Conservation (phyloP, 176 grass and related monocot genomes). For the Bonia amplexicaulis region DNA sequence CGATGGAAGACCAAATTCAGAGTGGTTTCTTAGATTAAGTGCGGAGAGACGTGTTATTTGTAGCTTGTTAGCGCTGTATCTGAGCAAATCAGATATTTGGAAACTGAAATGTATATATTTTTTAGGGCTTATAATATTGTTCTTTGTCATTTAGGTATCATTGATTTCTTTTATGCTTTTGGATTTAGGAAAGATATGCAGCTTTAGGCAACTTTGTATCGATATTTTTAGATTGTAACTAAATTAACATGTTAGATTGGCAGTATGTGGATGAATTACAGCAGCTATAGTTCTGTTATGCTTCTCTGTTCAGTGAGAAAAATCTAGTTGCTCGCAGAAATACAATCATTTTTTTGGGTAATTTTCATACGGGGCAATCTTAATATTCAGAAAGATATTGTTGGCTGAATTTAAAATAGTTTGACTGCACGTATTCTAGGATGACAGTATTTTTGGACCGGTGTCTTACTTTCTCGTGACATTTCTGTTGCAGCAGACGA, state of each 20-base stretch:
- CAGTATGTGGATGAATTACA: background rate
- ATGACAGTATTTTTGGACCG: background rate
- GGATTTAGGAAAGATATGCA: background rate
- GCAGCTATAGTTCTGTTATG: background rate
- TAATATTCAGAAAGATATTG: background rate
- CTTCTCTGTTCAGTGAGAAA: constrained; percentile 5
- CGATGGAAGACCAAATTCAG: background rate
- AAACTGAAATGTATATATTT: background rate
- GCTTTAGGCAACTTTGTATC: background rate
- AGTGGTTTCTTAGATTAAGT: background rate
- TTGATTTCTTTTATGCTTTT: constrained; percentile 9
- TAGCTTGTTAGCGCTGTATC: background rate
- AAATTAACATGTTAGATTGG: background rate
- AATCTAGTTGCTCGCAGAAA: background rate
- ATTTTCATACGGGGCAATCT: background rate
- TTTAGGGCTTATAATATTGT: background rate
- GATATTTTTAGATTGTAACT: background rate
- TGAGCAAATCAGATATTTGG: background rate
- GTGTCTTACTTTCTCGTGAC: background rate
- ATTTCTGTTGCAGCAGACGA: constrained; percentile 34
- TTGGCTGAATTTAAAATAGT: background rate
- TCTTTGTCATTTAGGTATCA: background rate
- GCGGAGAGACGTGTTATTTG: background rate
- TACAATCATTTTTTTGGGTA: background rate
- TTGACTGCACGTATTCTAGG: background rate